Base-by-base conservation (phyloP, 2,329 filamentous ascomycete species). In the Botryotinia convoluta region DNA sequence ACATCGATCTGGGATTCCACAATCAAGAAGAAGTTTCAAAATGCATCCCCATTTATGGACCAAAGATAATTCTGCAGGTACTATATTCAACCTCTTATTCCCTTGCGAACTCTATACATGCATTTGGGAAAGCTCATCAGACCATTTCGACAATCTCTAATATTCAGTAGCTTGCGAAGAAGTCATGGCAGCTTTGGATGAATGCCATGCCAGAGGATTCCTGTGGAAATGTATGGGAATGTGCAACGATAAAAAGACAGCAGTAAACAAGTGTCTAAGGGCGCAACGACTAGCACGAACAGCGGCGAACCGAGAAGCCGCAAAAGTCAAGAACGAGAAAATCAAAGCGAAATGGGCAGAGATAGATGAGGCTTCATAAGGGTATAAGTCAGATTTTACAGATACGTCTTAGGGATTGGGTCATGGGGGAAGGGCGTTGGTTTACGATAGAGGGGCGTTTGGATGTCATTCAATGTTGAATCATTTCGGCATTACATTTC, bases 1-100 rank as follows among this genome's bases (percentile, higher is more conserved):
- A 32, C n/a, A 48, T 57, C 26, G 9, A 35, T 57, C 29, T 65
- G 69, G 35, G 44, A 48, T 26, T 63, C 35, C 71, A 62, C 54
- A 70, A 29, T 35, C 16, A 29, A 62, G 68, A 70, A 60, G 22
- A 16, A 61, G 35, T 20, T 64, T 73, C 82, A 89, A 79, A 62
- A 99, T 99, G 96, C 96, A 99, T 93, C 97, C 96, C 72, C 95
- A 98, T 85, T 86, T 99, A 3, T 95, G 98, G 82, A 97, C 94
- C 42, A 94, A 96, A 82, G 92, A 97, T 81, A 97, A 97, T 79
- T 67, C 71, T 39, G 87, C 89, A 78, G 95, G 95, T 97, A 88
- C 61, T 84, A 68, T 59, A 45, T 29, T 63, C 48, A 65, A 63
- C 44, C 37, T 51, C 60, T 42, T 48, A 26, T 26, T 63, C 44